phyloP scores from a whole-genome alignment of 106 monocot genomes.

The Dioscorea zingiberensis region DNA sequence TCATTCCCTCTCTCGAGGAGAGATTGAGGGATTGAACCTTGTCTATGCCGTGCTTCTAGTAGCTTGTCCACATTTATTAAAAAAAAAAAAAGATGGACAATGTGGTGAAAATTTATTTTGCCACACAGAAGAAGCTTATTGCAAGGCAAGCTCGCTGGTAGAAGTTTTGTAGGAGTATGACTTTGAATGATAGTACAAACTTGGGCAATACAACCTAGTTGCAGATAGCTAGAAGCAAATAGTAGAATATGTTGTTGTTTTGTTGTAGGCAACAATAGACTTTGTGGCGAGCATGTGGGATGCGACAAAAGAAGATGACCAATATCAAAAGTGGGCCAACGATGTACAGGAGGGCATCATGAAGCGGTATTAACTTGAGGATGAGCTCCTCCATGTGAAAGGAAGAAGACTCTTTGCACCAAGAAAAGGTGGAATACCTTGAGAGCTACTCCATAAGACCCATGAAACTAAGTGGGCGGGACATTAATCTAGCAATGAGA shows the following conservation, averaged over 20 bases:
- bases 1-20: too few relatives aligned
- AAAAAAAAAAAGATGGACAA: constrained; percentile 4
- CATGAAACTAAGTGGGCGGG: background rate
- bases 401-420: too few relatives aligned
- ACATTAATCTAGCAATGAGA: background rate
- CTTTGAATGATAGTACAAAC: constrained; percentile 6
- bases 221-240: background rate
- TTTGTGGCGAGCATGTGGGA: background rate
- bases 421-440: too few relatives aligned
- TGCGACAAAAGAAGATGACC: background rate
- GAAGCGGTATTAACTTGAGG: background rate
- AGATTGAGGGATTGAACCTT: too few relatives aligned
- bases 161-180: background rate
- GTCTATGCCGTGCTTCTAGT: too few relatives aligned
- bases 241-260: background rate
- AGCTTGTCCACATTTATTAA: too few relatives aligned
- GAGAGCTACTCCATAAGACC: background rate
- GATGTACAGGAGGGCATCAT: background rate
- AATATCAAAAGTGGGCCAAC: background rate
- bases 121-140: background rate
- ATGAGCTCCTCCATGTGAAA: background rate
- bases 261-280: background rate
- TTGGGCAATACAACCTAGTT: background rate
- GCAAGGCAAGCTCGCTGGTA: constrained; percentile 6
- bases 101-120: background rate